Evolutionary conservation across 2,329 filamentous ascomycete species (phyloP), one percentile per base, ranked within the genome.

Genomic region (Fusarium denticulatum): DNA sequence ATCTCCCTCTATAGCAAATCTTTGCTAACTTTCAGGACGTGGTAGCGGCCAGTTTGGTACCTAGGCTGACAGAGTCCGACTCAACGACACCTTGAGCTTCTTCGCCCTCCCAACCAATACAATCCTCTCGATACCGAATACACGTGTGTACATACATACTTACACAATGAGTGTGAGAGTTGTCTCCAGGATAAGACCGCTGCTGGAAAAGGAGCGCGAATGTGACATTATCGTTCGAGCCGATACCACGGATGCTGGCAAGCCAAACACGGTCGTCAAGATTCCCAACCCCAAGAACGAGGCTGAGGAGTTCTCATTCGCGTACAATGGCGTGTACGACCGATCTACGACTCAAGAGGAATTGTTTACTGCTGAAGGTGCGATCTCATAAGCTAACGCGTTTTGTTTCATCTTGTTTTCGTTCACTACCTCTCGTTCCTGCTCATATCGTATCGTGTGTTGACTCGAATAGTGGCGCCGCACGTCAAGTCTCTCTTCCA

Each of bases 211-310:
- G 73, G 96, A 98, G 86, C 87, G 92, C 66, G 93, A 96, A 80
- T 93, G 93, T 82, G 96, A 98, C 84, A 89, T 94, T 69, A 97
- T 98, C 76, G 92, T 98, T 75, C 86, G 85, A 55, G 88, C 91
- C 14, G 91, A 91, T 53, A 89, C 88, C 70, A 88, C 86, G 64
- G 88, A 91, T 58, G 84, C 89, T 52, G 88, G 88, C 74, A 88
- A 87, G 73, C 87, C 90, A 26, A 90, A 88, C 71, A 91, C 88
- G 32, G 85, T 97, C 36, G 91, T 98, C 79, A 92, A 93, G 81
- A 97, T 98, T 78, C 96, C 96, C 7, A 98, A 95, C 80, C 95
- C 96, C 1, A 97, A 96, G 85, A 98, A 98, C 79, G 93, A 94
- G 73, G 86, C 89, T 28, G 96, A 98, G 83, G 93, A 95, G 79